Conservation (phyloP, 129 eudicot species). For the Flaveria robusta region DNA sequence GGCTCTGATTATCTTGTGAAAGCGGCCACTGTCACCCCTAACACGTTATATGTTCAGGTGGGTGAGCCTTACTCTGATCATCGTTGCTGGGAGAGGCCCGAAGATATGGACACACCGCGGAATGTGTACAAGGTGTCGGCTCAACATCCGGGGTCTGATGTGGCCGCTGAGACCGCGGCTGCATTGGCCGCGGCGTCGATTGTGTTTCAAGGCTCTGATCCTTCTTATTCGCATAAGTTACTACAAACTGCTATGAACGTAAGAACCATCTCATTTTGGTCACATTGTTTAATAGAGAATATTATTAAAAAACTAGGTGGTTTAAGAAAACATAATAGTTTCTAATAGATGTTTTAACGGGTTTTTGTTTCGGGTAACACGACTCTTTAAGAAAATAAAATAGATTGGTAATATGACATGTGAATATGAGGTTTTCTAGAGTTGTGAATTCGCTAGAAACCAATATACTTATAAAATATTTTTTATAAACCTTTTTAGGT, state of each 20-base stretch:
- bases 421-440: too few species aligned
- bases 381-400: too few species aligned
- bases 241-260: slow-evolving; percentile 67
- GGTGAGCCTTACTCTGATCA: slow-evolving; percentile 84
- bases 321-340: too few species aligned
- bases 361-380: too few species aligned
- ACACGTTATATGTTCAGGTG: slow-evolving; percentile 78
- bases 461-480: too few species aligned
- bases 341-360: too few species aligned
- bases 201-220: slow-evolving; percentile 77
- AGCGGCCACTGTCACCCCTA: slow-evolving; percentile 87
- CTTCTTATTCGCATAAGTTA: slow-evolving; percentile 68
- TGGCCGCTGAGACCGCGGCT: slow-evolving; percentile 96
- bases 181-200: slow-evolving; percentile 90
- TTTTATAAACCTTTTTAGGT: too few species aligned
- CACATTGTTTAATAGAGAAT: not conserved
- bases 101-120: slow-evolving; percentile 95
- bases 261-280: not conserved
- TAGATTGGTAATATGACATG: too few species aligned
- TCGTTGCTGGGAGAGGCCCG: slow-evolving; percentile 93
- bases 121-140: slow-evolving; percentile 73
- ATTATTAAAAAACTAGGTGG: too few species aligned
- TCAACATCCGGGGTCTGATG: slow-evolving; percentile 92
- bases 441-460: too few species aligned
- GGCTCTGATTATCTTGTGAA: slow-evolving; percentile 82